phyloP scores from a whole-genome alignment of 495 filamentous ascomycete genomes.

The Neurospora sp. region DNA sequence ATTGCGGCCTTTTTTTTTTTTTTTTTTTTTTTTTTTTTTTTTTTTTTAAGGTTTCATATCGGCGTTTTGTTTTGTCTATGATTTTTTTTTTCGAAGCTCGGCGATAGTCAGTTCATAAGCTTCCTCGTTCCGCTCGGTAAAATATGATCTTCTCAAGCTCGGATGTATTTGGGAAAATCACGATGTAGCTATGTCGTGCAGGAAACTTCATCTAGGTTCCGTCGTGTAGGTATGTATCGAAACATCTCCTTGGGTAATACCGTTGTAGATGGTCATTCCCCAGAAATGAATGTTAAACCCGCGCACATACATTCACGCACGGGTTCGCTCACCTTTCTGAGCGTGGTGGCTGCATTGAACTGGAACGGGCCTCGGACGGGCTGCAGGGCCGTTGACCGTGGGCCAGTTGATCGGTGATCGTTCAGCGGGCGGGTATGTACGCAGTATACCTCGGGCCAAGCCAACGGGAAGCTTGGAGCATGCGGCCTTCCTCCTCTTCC shows the following conservation, averaged over 20 bases:
- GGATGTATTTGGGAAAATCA: background rate
- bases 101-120: background rate
- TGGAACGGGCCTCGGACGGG: background rate
- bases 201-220: background rate
- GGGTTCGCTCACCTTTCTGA: background rate
- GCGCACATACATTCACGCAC: background rate
- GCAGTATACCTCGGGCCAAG: background rate
- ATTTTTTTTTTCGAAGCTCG: background rate
- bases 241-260: background rate
- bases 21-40: background rate
- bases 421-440: background rate
- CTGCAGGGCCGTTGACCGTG: background rate
- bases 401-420: background rate
- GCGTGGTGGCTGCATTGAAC: background rate
- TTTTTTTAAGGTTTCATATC: background rate
- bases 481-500: no score
- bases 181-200: background rate
- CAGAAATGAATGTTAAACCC: background rate
- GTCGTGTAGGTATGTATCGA: background rate
- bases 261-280: background rate
- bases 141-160: background rate
- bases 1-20: background rate
- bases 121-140: background rate
- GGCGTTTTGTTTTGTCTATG: background rate
- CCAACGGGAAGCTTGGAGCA: no score